Evolutionary conservation across 345 rosid species (phyloP), one percentile per base, ranked within the genome.

Genomic region (Aquilaria sinensis): DNA sequence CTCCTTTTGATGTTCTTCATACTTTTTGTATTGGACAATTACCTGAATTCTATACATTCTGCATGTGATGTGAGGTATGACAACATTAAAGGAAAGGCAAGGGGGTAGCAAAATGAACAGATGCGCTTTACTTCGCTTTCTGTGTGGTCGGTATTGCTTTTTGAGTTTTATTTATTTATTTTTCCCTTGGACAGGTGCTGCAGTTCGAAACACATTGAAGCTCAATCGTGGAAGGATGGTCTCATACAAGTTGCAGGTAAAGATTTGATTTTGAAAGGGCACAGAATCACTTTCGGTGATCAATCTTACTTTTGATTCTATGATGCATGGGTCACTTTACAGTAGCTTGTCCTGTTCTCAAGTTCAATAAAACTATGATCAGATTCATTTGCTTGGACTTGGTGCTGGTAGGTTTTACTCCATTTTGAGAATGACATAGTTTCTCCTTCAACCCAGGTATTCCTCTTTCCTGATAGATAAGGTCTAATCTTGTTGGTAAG

Each of bases 351-450:
- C 2, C 8, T 3, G 10, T 13, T 56, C 11, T 1, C 13, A 56
- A 12, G 5, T 10, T 56, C 47, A 13, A 30, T 51, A 32, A 31
- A 29, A 30, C 33, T 15, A 56, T 30, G 47, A 47, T 56, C 41
- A 37, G 43, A 37, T 37, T 37, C 43, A 37, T 37, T 9, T 5
- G 9, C 54, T 66, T 58, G 33, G 31, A 71, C 53, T 9, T 53
- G 65, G 41, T 37, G 45, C 48, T 51, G 2, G 58, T 58, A 60
- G 54, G 67, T 68, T 59, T 50, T 16, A 56, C 47, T 71, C 67
- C 72, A 62, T 58, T 23, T 31, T 47, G 5, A 45, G 30, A 30
- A 41, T 15, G 11, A 16, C 41, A 50, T 31, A 49, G 30, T 41
- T n/a, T 59, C 70, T 64, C 58, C 41, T 53, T 60, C 51, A 29